Conservation (phyloP, 75 land plant genomes). For the Chamaecyparis obtusa region DNA sequence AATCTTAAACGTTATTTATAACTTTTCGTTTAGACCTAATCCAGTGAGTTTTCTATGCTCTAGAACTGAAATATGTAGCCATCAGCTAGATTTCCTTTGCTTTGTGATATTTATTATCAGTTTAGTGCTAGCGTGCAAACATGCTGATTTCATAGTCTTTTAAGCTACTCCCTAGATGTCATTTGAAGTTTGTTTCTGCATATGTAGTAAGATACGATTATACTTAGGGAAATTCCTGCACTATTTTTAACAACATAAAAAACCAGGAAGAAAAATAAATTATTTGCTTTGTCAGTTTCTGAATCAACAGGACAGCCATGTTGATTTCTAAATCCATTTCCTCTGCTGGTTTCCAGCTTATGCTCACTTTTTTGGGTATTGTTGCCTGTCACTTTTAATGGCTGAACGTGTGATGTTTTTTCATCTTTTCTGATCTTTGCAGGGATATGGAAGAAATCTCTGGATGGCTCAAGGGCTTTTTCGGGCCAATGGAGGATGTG, state of each 20-base stretch:
- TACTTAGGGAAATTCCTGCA: background rate
- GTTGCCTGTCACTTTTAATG: background rate
- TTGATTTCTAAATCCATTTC: background rate
- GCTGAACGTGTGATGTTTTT: background rate
- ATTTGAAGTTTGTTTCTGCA: background rate
- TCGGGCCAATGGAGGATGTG: slow-evolving; percentile 82
- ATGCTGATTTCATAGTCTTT: background rate
- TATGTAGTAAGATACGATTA: background rate
- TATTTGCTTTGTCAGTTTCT: background rate
- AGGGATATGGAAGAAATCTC: slow-evolving; percentile 79
- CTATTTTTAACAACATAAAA: background rate
- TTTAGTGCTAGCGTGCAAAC: background rate
- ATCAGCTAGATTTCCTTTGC: background rate
- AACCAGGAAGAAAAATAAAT: background rate
- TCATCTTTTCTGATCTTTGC: background rate
- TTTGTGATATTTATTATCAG: background rate
- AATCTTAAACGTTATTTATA: background rate
- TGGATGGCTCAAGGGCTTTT: slow-evolving; percentile 87
- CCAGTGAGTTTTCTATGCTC: background rate
- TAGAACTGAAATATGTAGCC: background rate
- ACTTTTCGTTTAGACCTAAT: background rate
- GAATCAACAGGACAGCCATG: background rate
- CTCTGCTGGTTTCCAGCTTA: background rate
- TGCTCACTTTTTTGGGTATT: background rate
- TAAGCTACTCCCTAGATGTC: background rate